Evolutionary conservation across 1,139 yeast genomes (phyloP), one percentile per base, ranked within the genome.

Genomic region (Zygosaccharomyces sapae): DNA sequence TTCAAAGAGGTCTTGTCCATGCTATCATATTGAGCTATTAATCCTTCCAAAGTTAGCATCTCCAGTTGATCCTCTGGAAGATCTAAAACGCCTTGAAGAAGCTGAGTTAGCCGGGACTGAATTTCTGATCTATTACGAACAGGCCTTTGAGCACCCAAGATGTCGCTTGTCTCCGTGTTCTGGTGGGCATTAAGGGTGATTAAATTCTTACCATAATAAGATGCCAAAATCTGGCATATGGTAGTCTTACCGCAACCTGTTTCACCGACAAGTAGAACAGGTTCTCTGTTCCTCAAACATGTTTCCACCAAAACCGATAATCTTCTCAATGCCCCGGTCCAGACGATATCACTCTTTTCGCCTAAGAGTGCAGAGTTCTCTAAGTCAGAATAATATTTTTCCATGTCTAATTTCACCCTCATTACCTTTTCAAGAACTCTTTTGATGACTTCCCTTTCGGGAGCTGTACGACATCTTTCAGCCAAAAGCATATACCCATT

Each of bases 161-260:
- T 76, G 67, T 94, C 99, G 49, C 98, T 95, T 0, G 98, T 92
- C 66, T 94, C 99, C 0, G 97, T 92, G 58, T 92, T 94, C 63
- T 92, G 98, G 63, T 94, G 98, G 3, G 97, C 98, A 69, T 94
- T 94, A 12, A 94, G 83, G 16, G 86, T 80, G 9, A 85, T 76
- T 47, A 94, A 69, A 27, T 77, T 68, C 56, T 78, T 81, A 1
- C 70, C 59, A 42, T 73, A 66, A 48, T 73, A 80, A 24, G 76
- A 72, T 0, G 97, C 89, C 43, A 94, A 68, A 16, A 89, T 70
- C 62, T 90, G 97, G 62, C 96, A 89, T 6, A 94, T 83, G 0
- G 98, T 90, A 0, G 99, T 94, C 67, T 94, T 94, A 61, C 99
- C 98, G 71, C 97, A 90, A 10, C 99, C 99, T 1, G 99, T 94